phyloP scores from a whole-genome alignment of 129 eudicot genomes.

The Flaveria trinervia region DNA sequence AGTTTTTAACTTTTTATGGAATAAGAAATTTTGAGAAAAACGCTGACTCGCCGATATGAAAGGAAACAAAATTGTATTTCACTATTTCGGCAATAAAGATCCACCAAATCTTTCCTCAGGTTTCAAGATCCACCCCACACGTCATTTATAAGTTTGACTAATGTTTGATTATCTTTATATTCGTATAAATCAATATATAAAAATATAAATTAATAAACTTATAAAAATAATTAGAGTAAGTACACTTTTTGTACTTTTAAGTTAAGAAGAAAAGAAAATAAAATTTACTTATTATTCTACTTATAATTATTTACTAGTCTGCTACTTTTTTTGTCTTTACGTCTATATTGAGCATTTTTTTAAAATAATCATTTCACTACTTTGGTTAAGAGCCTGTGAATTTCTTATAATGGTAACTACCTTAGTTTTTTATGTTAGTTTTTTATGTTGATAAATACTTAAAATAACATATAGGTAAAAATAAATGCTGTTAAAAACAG shows the following conservation, averaged over 20 bases:
- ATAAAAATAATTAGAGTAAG: neutral
- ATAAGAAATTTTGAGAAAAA: neutral
- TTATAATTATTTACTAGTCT: too few relatives aligned
- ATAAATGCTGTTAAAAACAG: too few relatives aligned
- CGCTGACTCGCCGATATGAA: slow-evolving; percentile 25
- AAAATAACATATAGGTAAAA: too few relatives aligned
- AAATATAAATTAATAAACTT: neutral
- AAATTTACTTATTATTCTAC: neutral
- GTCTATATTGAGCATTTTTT: too few relatives aligned
- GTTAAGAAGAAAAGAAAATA: neutral
- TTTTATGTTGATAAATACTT: too few relatives aligned
- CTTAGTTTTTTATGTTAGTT: too few relatives aligned
- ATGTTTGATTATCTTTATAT: neutral
- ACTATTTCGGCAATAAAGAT: slow-evolving; percentile 27
- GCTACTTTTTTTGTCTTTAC: too few relatives aligned
- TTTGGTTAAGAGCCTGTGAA: too few relatives aligned
- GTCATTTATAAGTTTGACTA: slow-evolving; percentile 33
- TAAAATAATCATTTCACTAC: too few relatives aligned
- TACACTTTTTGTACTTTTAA: too few relatives aligned
- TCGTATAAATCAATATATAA: neutral
- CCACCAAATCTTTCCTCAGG: slow-evolving; percentile 34
- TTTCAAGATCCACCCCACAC: slow-evolving; percentile 26
- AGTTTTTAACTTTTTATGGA: too few relatives aligned
- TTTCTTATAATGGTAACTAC: too few relatives aligned
- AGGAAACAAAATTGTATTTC: slow-evolving; percentile 15